Percentiles rank a stretch among this genome's conserved stretches.
Evolutionary conservation across 2,329 filamentous ascomycete genomes (phyloP).

Genomic region (Scedosporium aurantiacum): DNA sequence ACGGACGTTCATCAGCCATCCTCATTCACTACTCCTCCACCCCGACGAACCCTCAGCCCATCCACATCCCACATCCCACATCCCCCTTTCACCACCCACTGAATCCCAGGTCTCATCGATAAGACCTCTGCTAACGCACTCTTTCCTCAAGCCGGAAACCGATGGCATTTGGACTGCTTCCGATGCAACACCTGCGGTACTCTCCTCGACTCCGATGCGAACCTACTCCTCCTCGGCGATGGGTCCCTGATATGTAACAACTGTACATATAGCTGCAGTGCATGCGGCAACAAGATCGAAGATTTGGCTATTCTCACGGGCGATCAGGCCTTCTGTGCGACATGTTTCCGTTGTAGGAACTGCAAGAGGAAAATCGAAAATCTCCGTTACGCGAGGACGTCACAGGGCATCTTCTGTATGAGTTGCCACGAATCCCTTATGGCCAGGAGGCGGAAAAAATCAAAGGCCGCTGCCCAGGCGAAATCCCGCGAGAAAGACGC

Average conservation of each 20-base stretch:
- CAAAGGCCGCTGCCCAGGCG: slow-evolving; percentile 53
- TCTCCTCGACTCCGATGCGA: slow-evolving; percentile 94
- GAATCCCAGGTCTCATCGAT: background rate
- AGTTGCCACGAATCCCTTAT: slow-evolving; percentile 94
- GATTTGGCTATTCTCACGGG: slow-evolving; percentile 94
- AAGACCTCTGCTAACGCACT: slow-evolving; percentile 10
- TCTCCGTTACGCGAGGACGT: slow-evolving; percentile 90
- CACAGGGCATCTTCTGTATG: slow-evolving; percentile 99
- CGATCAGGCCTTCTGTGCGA: slow-evolving; percentile 94
- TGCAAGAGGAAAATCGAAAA: slow-evolving; percentile 99
- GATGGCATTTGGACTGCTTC: slow-evolving; percentile 99
- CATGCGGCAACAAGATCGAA: slow-evolving; percentile 95
- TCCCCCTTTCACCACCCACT: background rate
- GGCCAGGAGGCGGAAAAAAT: slow-evolving; percentile 81
- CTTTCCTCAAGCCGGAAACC: slow-evolving; percentile 61
- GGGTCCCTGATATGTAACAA: slow-evolving; percentile 98
- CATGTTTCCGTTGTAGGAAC: slow-evolving; percentile 93
- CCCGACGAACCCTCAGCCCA: background rate
- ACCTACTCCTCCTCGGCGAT: slow-evolving; percentile 91
- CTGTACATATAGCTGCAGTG: slow-evolving; percentile 97
- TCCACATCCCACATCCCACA: background rate
- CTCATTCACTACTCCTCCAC: background rate
- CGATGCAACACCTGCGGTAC: slow-evolving; percentile 93
- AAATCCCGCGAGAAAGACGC: slow-evolving; percentile 53
- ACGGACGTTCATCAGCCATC: background rate